A percentile compares a stretch with the other conserved stretches of the same genome.
Conservation (phyloP, 2,329 filamentous ascomycete species). For the Paecilomyces niveus region DNA sequence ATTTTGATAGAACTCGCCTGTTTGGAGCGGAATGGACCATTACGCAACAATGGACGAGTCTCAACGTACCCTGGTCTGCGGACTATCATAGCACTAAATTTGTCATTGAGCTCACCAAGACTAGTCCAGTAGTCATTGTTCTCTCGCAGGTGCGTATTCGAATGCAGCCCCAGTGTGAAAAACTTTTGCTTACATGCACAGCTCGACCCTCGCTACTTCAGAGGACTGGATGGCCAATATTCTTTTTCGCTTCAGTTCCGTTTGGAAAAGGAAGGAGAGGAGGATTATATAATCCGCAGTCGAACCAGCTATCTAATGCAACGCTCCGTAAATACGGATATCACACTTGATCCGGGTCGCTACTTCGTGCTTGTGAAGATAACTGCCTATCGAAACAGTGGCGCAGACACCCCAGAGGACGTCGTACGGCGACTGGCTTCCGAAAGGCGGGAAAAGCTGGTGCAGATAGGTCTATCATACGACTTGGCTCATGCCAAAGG, state of each 20-base stretch:
- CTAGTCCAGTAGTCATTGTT: constrained; percentile 51
- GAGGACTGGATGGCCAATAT: constrained; percentile 51
- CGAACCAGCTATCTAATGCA: constrained; percentile 55
- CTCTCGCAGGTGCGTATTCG: constrained; percentile 42
- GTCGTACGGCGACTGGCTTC: constrained; percentile 60
- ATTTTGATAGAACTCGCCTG: constrained; percentile 54
- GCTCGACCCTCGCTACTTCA: constrained; percentile 56
- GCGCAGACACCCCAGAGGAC: constrained; percentile 54
- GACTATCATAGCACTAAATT: constrained; percentile 57
- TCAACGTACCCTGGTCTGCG: constrained; percentile 54
- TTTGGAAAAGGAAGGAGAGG: constrained; percentile 52
- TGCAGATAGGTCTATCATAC: constrained; percentile 40
- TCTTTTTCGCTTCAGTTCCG: constrained; percentile 53
- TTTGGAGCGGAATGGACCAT: constrained; percentile 56
- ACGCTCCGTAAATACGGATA: constrained; percentile 69
- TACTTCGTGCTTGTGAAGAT: constrained; percentile 73
- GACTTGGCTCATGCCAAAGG: constrained; percentile 42
- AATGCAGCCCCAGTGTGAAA: not conserved
- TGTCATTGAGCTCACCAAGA: constrained; percentile 45
- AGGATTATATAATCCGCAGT: constrained; percentile 53
- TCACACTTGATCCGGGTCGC: constrained; percentile 64
- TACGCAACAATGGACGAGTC: constrained; percentile 54
- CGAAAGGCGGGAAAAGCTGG: constrained; percentile 62
- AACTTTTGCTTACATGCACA: constrained; percentile 7
- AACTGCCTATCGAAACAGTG: constrained; percentile 52